These are phyloP conservation scores for Fusarium sp. DNA, from an alignment of 2,329 filamentous ascomycete genomes.

Conservation along the genomic window DNA sequence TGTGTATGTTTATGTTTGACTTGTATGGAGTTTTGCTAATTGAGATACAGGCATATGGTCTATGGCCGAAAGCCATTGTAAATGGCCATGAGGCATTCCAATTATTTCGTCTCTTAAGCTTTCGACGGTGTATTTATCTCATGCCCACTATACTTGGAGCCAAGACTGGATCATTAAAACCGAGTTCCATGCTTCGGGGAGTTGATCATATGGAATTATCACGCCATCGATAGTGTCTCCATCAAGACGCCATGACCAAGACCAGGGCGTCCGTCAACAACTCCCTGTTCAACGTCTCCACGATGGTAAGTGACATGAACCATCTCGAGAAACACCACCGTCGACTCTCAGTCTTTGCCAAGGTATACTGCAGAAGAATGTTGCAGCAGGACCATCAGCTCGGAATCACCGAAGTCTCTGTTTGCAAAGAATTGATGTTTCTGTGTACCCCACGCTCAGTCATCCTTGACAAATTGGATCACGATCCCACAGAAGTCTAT, in stretches of 20 bases:
- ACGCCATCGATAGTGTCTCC: conserved; percentile 9
- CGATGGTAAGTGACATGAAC: background rate
- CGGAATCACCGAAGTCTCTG: conserved; percentile 24
- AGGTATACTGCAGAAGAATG: background rate
- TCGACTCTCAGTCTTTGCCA: background rate
- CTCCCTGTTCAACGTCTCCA: background rate
- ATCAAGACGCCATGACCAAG: conserved; percentile 10
- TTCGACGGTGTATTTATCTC: background rate
- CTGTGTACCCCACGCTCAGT: background rate
- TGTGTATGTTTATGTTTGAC: background rate
- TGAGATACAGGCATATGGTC: conserved; percentile 10
- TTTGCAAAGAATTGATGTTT: background rate
- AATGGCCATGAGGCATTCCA: background rate
- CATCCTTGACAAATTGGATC: conserved; percentile 12
- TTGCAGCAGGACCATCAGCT: conserved; percentile 13
- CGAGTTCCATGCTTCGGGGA: conserved; percentile 25
- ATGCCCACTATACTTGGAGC: background rate
- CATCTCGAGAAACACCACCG: background rate
- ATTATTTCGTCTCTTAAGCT: background rate
- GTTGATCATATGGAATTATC: conserved; percentile 21
- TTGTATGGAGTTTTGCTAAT: background rate
- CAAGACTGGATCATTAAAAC: background rate
- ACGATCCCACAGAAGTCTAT: background rate
- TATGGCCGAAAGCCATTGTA: conserved; percentile 29
- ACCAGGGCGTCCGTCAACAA: background rate